A percentile compares a stretch with the other conserved stretches of the same genome.
Conservation (phyloP, 768 basidiomycete species). For the Dentipellis fragilis region DNA sequence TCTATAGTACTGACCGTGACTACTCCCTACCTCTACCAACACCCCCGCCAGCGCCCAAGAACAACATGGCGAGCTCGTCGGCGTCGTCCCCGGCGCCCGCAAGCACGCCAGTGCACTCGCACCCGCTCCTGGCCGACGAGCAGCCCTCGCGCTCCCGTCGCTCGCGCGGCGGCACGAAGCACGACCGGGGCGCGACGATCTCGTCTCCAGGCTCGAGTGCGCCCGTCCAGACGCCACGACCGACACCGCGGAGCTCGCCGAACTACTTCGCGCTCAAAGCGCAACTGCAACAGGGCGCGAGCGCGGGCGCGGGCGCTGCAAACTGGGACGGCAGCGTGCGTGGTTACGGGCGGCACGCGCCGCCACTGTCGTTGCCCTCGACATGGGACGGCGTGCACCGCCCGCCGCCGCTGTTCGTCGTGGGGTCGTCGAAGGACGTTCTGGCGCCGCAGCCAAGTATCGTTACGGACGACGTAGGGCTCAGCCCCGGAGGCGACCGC, state of each 20-base stretch:
- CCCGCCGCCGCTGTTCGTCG: conserved; percentile 8
- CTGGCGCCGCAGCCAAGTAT: not conserved
- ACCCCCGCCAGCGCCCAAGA: not conserved
- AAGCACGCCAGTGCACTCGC: conserved; percentile 52
- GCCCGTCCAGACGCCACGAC: conserved; percentile 6
- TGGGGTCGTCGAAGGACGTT: conserved; percentile 12
- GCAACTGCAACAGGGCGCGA: conserved; percentile 39
- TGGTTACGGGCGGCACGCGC: conserved; percentile 31
- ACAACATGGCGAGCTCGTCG: conserved; percentile 1
- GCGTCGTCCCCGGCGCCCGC: conserved; percentile 18
- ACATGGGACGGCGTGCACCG: conserved; percentile 27
- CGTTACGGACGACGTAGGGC: conserved; percentile 4
- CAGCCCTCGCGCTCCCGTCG: conserved; percentile 32
- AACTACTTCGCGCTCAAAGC: conserved; percentile 58
- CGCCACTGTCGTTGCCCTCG: conserved; percentile 24
- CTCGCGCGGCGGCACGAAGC: conserved; percentile 28
- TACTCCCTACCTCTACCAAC: not conserved
- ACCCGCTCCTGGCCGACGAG: conserved; percentile 61
- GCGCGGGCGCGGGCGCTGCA: conserved; percentile 20
- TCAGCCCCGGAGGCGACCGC: conserved; percentile 18
- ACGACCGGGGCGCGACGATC: conserved; percentile 6
- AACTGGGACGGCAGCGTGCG: conserved; percentile 50
- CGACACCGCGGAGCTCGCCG: conserved; percentile 21
- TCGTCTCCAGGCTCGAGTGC: conserved; percentile 10
- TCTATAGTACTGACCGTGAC: not conserved